phyloP scores from a whole-genome alignment of 2,329 filamentous ascomycete species.

The Alternaria dauci region DNA sequence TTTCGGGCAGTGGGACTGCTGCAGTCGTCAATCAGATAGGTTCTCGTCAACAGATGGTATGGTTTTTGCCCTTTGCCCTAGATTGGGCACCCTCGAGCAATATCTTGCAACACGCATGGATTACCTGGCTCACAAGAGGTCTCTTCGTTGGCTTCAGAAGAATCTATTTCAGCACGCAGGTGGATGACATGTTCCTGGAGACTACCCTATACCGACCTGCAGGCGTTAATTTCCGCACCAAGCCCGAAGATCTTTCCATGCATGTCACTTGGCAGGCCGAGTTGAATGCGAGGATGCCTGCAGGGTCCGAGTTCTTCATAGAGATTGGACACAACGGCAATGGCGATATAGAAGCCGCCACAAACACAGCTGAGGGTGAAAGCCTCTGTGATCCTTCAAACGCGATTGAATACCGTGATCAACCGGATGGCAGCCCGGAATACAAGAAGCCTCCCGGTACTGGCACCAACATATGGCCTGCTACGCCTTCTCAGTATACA shows the following conservation, averaged over 20 bases:
- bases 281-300: conserved; percentile 44
- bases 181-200: conserved; percentile 69
- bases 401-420: conserved; percentile 52
- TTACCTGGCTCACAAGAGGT: conserved; percentile 68
- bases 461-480: conserved; percentile 51
- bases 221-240: conserved; percentile 60
- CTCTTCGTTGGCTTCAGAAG: conserved; percentile 66
- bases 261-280: conserved; percentile 43
- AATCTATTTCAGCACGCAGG: conserved; percentile 64
- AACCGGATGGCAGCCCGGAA: conserved; percentile 53
- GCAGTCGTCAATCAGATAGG: conserved; percentile 68
- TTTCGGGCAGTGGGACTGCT: conserved; percentile 59
- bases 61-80: conserved; percentile 64
- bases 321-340: conserved; percentile 52
- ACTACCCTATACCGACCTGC: conserved; percentile 54
- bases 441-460: conserved; percentile 56
- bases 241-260: conserved; percentile 40
- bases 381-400: conserved; percentile 40
- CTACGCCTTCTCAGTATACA: conserved; percentile 54
- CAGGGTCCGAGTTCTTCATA: conserved; percentile 48
- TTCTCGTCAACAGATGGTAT: conserved; percentile 68
- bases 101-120: conserved; percentile 69
- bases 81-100: conserved; percentile 64
- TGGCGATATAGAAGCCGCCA: conserved; percentile 48
- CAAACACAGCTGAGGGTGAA: conserved; percentile 34